Evolutionary conservation across 139 green algal species (phyloP), one percentile per base, ranked within the genome.

Genomic region (Chlamydomonas schloesseri): DNA sequence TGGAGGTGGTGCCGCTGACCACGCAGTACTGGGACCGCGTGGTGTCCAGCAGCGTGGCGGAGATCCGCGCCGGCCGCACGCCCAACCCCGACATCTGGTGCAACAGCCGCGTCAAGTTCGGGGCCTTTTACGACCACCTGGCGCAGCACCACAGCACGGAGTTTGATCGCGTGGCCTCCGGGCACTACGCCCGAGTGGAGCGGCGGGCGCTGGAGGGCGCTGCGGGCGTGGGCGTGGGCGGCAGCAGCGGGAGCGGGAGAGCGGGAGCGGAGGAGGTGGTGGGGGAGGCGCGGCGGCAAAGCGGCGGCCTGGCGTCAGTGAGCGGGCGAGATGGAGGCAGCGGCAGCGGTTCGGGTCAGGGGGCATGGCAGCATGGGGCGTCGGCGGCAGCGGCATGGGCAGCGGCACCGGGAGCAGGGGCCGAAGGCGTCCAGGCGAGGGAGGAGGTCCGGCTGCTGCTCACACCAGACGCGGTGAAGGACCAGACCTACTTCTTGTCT

Each of bases 81-180:
- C 98, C 98, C 55, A 99, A 99, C 90, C 98, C 98, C 2, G 98
- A 99, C 90, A 93, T 99, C 42, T 90, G 99, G 9, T 99, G 98
- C 95, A 99, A 99, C 93, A 97, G 93, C 3, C 75, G 86, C 6
- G 89, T 92, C 64, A 92, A 92, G 82, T 90, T 91, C 36, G 88
- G 97, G 14, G 97, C 97, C 0, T 99, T 99, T 82, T 91, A 93
- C 23, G 96, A 98, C 73, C 92, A 95, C 78, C 84, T 99, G 34
- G 93, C 96, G 21, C 1, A 23, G 0, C 64, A 90, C 18, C 68
- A 94, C 88, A 46, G 37, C 94, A 31, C 26, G 0, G 33, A 42
- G 2, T 90, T 88, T 57, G 87, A 90, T 73, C 65, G 80, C 1
- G 80, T 86, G 62, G 86, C 86, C 2, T 91, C 82, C 1, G 87